Evolutionary conservation across 1,139 yeast species (phyloP), one percentile per base, ranked within the genome.

Genomic region (Pichia sp.): DNA sequence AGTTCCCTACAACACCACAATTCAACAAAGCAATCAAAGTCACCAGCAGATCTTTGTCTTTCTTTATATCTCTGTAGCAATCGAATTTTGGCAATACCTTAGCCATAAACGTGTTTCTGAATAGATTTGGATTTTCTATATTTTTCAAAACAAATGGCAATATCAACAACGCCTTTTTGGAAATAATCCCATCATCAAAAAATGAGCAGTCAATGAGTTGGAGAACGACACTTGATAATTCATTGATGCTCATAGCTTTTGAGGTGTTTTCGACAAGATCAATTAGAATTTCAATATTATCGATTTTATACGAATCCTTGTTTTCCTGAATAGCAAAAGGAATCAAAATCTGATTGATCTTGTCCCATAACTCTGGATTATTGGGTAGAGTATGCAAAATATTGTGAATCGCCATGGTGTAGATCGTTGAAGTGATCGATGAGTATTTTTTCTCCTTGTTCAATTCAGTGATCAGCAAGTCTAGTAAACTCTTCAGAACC

Each of bases 381-480:
- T 50, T 49, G 27, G 48, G 49, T 16, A 66, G 56, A 44, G 65
- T 71, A 43, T 69, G 71, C 51, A 85, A 67, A 26, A 83, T 72
- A 38, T 81, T 72, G 43, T 84, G 74, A 45, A 83, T 65, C 0
- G 92, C 92, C 79, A 85, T 79, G 37, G 81, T 77, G 36, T 80
- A 77, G 39, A 81, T 76, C 2, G 85, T 76, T 1, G 78, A 73
- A n/a, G 82, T 75, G 52, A 78, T 76, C 36, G 73, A 68, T 40
- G 56, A 49, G 34, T 60, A 64, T 50, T 55, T 61, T 41, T 56
- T 61, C 23, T 16, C 23, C 33, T 31, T 31, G 11, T 34, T 34
- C 16, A n/a, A n/a, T 16, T 10, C 11, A 6, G 7, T 23, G 11
- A 34, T 7, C 54, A 52, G 62, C 47, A 53, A 61, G 49, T 51